These are phyloP conservation scores for Plasmopara muralis DNA, from an alignment of 352 stramenopile species.

Conservation along the genomic window DNA sequence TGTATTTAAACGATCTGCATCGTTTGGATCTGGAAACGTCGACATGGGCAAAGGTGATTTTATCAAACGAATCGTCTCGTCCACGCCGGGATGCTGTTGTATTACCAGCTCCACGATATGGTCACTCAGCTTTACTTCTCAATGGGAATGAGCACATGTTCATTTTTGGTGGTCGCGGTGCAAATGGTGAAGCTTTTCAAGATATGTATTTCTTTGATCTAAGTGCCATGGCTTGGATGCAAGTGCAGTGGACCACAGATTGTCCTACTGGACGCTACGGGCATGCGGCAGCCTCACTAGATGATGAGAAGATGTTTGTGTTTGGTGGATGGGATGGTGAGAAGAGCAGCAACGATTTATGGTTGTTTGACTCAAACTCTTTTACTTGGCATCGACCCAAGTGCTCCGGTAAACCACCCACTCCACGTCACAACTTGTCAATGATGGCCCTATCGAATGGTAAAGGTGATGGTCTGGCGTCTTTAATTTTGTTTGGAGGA, in stretches of 20 bases:
- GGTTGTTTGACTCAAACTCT: constrained; percentile 55
- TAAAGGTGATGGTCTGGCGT: constrained; percentile 11
- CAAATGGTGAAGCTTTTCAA: constrained; percentile 45
- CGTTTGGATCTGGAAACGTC: constrained; percentile 80
- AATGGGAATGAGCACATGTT: constrained; percentile 60
- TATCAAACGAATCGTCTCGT: constrained; percentile 23
- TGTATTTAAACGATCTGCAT: constrained; percentile 89
- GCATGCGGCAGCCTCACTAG: constrained; percentile 51
- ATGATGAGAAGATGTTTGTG: constrained; percentile 73
- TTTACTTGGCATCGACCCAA: constrained; percentile 75
- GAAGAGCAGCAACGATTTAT: constrained; percentile 70
- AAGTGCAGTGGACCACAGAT: constrained; percentile 82
- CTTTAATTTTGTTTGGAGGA: constrained; percentile 74
- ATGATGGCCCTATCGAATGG: constrained; percentile 24
- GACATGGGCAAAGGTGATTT: constrained; percentile 60
- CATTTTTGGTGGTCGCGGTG: constrained; percentile 63
- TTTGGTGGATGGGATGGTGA: constrained; percentile 86
- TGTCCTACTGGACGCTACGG: constrained; percentile 69
- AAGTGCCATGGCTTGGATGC: constrained; percentile 69
- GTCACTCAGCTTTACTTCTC: constrained; percentile 79
- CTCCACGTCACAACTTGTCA: constrained; percentile 66
- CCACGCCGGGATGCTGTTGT: constrained; percentile 19
- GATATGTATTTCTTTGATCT: constrained; percentile 90
- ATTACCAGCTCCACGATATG: constrained; percentile 71
- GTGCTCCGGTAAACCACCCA: constrained; percentile 53